Base-by-base conservation (phyloP, 441 rosid genomes). In the Macaranga tanarius region DNA sequence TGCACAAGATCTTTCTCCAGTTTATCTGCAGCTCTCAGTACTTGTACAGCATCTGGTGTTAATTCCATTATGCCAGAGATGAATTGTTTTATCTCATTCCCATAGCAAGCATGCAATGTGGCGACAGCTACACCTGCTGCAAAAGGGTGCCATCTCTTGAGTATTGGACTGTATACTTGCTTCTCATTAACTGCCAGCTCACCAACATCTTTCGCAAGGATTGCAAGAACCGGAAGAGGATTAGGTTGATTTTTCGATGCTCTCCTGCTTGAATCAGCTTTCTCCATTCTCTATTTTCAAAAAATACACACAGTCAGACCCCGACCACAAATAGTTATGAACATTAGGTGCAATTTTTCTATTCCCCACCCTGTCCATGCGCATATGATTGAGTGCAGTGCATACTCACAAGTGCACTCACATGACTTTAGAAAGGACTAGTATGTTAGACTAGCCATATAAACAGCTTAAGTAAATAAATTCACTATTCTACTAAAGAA, bases 91-190 rank as follows among this genome's bases (percentile, higher is more conserved):
- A 95, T 83, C 86, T 95, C 99, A 70, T 91, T 95, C 58, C 97
- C 95, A 62, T 90, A 95, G 77, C 99, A 95, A 77, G 85, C 88
- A 84, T 95, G 99, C 66, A 95, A 95, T 22, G 98, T 95, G 76
- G 99, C 99, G 76, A 91, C 96, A 65, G 99, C 97, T 60, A 93
- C 93, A 54, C 99, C 98, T 25, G 99, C 99, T 19, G 99, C 90
- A 73, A 95, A 86, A 60, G 99, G 98, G 81, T 95, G 99, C 99
- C 99, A 93, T 76, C 85, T 88, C 89, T 95, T 93, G 78, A 89
- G 82, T 84, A 95, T 85, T 31, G 98, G 95, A 85, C 99, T 93
- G 70, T 86, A 95, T 45, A 91, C 87, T 77, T 81, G 77, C 81
- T 84, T 91, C 84, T 95, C 98, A 7, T 85, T 88, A 77, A 85